These are phyloP conservation scores for Pythium scleroteichum DNA, from an alignment of 352 stramenopile genomes.

Conservation along the genomic window DNA sequence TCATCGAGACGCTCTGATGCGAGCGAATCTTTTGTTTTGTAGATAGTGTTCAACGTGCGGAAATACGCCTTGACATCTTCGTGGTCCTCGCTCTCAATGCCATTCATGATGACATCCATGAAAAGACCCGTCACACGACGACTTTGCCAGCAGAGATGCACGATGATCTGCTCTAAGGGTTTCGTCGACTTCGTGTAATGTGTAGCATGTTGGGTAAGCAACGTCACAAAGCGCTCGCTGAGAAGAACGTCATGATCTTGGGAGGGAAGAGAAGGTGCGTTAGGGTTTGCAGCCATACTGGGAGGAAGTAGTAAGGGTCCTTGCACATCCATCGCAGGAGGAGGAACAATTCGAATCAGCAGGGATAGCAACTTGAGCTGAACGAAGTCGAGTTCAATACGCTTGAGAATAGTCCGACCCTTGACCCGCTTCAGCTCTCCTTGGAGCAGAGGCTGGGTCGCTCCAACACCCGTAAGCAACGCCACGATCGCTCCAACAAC, in stretches of 20 bases:
- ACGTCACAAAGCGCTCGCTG: constrained; percentile 73
- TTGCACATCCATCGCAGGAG: constrained; percentile 69
- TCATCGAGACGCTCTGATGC: constrained; percentile 60
- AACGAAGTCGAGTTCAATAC: constrained; percentile 69
- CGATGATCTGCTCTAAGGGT: constrained; percentile 73
- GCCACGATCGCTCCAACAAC: constrained; percentile 76
- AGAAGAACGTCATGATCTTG: constrained; percentile 66
- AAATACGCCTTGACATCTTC: constrained; percentile 90
- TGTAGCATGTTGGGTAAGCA: constrained; percentile 72
- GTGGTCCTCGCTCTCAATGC: constrained; percentile 81
- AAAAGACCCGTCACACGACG: constrained; percentile 54
- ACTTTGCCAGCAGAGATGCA: constrained; percentile 81
- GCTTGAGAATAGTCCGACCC: constrained; percentile 70
- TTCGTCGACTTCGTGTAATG: constrained; percentile 84
- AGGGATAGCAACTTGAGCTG: constrained; percentile 77
- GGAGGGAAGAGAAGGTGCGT: constrained; percentile 50
- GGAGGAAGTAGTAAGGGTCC: constrained; percentile 31
- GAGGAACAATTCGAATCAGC: constrained; percentile 66
- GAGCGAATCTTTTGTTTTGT: constrained; percentile 79
- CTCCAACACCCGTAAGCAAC: constrained; percentile 59
- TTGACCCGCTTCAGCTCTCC: constrained; percentile 72
- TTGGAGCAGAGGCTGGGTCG: constrained; percentile 62
- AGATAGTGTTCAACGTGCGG: constrained; percentile 75
- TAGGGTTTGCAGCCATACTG: constrained; percentile 72
- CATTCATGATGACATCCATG: constrained; percentile 64